Base-by-base conservation (phyloP, 1,139 yeast species). In the Zygosaccharomyces pseudobailii region DNA sequence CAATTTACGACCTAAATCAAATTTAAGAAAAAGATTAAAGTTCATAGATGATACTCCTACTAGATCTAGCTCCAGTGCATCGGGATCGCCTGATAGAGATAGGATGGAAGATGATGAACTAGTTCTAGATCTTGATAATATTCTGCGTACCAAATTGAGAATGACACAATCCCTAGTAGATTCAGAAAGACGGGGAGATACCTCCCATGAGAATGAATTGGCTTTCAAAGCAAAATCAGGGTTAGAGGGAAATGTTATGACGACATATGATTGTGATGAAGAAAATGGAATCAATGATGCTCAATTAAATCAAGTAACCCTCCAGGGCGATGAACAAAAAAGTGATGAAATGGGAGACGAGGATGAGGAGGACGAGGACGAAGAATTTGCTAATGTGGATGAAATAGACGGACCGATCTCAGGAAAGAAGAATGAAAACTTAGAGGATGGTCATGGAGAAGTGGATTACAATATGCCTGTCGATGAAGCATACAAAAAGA, bases 381-480 rank as follows among this genome's bases (percentile, higher is more conserved):
- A 63, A 9, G 64, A 59, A 0, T 66, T 65, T 49, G 56, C 63
- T 4, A 65, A 65, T 49, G 69, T 66, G 1, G 70, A 66, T 46
- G 70, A 66, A 47, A 61, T 66, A 6, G 70, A 66, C 43, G 68
- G 68, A 0, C 67, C 65, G 3, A 57, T 63, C 32, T 54, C 59
- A 3, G 58, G 55, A 7, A 51, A 43, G 33, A 35, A 41, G 19
- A 51, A 46, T 23, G 51, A 50, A 25, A 36, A 46, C 33, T 19
- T 23, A 13, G 47, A 43, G 10, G 51, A 47, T n/a, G 39, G 36
- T 13, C 46, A 43, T 8, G 44, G 46, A n/a, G 40, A 37, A n/a
- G 36, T 40, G 40, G 73, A 70, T 48, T 65, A 63, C 46, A 70
- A 71, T 45, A 49, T 70, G 37, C 63, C 67, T 0, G 70, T 68